Percentiles rank a stretch among this genome's conserved stretches.
Evolutionary conservation across 2,329 filamentous ascomycete species (phyloP).

Genomic region (Emericellopsis cladophorae): DNA sequence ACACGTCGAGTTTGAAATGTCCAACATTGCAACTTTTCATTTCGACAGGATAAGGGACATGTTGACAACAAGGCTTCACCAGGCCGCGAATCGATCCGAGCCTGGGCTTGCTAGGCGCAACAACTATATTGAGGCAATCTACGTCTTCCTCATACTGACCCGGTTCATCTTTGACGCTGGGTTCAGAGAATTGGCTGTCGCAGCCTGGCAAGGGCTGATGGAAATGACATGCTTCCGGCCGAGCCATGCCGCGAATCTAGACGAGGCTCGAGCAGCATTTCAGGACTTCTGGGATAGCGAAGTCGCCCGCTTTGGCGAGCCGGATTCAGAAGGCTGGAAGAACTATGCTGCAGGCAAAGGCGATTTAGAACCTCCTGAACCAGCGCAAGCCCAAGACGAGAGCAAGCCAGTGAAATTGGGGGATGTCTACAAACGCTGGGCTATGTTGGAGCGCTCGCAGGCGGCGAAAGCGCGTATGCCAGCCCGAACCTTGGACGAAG

Average conservation of each 20-base stretch:
- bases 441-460: constrained; percentile 37
- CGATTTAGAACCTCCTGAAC: constrained; percentile 26
- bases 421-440: constrained; percentile 39
- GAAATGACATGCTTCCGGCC: constrained; percentile 59
- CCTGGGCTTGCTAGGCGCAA: not conserved
- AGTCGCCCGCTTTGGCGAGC: constrained; percentile 64
- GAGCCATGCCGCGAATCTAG: constrained; percentile 9
- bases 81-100: not conserved
- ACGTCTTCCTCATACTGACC: constrained; percentile 65
- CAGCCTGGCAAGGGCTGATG: constrained; percentile 71
- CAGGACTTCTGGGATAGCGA: constrained; percentile 82
- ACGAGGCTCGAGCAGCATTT: constrained; percentile 31
- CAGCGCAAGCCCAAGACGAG: constrained; percentile 5
- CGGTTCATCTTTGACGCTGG: constrained; percentile 64
- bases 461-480: constrained; percentile 42
- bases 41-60: constrained; percentile 52
- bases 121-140: constrained; percentile 29
- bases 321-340: constrained; percentile 58
- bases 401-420: constrained; percentile 13
- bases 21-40: constrained; percentile 50
- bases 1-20: constrained; percentile 62
- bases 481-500: constrained; percentile 62
- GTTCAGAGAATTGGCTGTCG: constrained; percentile 63
- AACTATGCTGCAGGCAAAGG: constrained; percentile 8
- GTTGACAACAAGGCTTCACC: constrained; percentile 38